Base-by-base conservation (phyloP, 1,284 basidiomycete genomes). In the Cystobasidium pallidum region DNA sequence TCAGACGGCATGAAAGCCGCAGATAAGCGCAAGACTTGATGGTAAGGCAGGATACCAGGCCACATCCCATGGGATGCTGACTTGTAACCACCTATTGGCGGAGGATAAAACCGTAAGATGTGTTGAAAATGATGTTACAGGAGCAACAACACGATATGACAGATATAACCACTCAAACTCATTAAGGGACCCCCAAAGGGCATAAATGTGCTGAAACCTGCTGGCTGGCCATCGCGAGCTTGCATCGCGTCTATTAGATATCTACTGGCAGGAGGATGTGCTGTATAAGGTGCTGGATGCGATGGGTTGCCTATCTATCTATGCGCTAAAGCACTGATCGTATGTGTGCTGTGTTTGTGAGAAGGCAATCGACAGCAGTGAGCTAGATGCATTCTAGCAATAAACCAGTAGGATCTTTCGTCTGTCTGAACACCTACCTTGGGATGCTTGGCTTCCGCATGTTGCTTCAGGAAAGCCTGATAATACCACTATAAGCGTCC, bases 361-460 rank as follows among this genome's bases (percentile, higher is more conserved):
- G 7, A 17, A n/a, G n/a, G n/a, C n/a, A 45, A 8, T 45, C 43
- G n/a, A 19, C 19, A 45, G 11, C 43, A 15, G 11, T 45, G 11
- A 45, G 43, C 8, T 45, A 39, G 13, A 39, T 13, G 36, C 36
- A 13, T 39, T 13, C n/a, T n/a, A n/a, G n/a, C n/a, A n/a, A n/a
- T n/a, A n/a, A n/a, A n/a, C n/a, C n/a, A n/a, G 39, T 41, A 41
- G 45, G n/a, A 47, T 54, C 30, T 4, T 3, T 26, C 24, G 19
- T 34, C 13, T 34, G 24, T 6, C 4, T 11, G 51, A n/a, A 36
- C 19, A 15, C 62, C 13, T n/a, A 67, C 66, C 66, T 67, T 67
- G 30, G 66, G 66, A 34, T 67, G 66, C 43, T 67, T 67, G 17
- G 52, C 3, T 24, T 58, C 55, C 3, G 66, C 66, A 58, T 67